phyloP scores from a whole-genome alignment of 192 early-diverging fungal species.

The Umbelopsis vinacea region DNA sequence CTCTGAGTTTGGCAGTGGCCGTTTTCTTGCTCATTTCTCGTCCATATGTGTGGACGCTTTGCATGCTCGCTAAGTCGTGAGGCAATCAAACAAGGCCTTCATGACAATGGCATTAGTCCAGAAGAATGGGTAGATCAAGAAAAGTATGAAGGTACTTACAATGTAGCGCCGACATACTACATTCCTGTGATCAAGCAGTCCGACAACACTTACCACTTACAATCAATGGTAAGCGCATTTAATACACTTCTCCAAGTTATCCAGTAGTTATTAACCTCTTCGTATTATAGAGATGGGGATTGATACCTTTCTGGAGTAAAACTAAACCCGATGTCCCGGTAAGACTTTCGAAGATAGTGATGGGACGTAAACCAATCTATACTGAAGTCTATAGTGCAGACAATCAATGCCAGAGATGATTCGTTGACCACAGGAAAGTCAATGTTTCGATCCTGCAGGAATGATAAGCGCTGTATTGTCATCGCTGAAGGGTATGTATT shows the following conservation, averaged over 20 bases:
- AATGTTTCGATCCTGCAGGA: conserved; percentile 55
- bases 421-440: conserved; percentile 48
- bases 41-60: conserved; percentile 34
- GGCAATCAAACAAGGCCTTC: background rate
- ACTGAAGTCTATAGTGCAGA: conserved; percentile 21
- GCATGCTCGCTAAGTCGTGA: conserved; percentile 24
- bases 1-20: background rate
- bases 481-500: conserved; percentile 52
- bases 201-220: conserved; percentile 34
- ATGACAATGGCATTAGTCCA: background rate
- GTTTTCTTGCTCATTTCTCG: background rate
- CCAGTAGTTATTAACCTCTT: background rate
- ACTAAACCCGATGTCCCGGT: conserved; percentile 41
- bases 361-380: background rate
- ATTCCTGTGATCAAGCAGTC: conserved; percentile 45
- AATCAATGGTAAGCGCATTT: conserved; percentile 48
- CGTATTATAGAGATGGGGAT: conserved; percentile 53
- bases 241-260: background rate
- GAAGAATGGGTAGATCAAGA: conserved; percentile 14
- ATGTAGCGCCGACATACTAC: conserved; percentile 52
- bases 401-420: conserved; percentile 61
- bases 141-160: conserved; percentile 41
- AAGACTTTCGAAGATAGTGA: background rate
- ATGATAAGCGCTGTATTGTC: conserved; percentile 56
- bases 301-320: conserved; percentile 53